Conservation (phyloP, 352 stramenopile species). For the Pythium aquatile region DNA sequence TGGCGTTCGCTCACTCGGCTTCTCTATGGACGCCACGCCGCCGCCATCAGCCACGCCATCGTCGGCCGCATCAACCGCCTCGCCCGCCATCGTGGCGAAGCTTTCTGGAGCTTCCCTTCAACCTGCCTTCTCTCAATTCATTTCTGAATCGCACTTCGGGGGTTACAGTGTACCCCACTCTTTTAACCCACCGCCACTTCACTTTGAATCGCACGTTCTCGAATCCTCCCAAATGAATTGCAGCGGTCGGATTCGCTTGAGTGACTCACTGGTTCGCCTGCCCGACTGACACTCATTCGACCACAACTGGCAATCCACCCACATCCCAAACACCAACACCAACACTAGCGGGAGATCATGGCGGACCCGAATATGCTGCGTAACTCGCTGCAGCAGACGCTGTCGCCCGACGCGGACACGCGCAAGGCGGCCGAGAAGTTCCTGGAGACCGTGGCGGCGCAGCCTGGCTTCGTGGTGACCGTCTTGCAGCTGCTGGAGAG, state of each 20-base stretch:
- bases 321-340: conserved; percentile 4
- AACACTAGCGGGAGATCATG: conserved; percentile 5
- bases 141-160: neutral
- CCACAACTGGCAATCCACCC: neutral
- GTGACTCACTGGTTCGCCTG: conserved; percentile 4
- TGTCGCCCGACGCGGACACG: conserved; percentile 68
- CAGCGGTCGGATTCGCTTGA: conserved; percentile 16
- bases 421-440: conserved; percentile 72
- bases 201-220: conserved; percentile 8
- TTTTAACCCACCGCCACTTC: neutral
- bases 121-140: conserved; percentile 12
- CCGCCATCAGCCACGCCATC: neutral
- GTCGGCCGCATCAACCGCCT: neutral
- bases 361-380: conserved; percentile 66
- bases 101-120: conserved; percentile 6
- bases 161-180: neutral
- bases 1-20: neutral
- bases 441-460: conserved; percentile 50
- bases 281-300: neutral
- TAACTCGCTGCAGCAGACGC: conserved; percentile 71
- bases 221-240: conserved; percentile 13
- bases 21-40: neutral
- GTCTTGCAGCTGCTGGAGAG: conserved; percentile 78
- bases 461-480: conserved; percentile 71
- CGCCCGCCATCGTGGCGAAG: conserved; percentile 3